These are phyloP conservation scores for Aspergillus taichungensis DNA, from an alignment of 495 filamentous ascomycete genomes.

Conservation along the genomic window DNA sequence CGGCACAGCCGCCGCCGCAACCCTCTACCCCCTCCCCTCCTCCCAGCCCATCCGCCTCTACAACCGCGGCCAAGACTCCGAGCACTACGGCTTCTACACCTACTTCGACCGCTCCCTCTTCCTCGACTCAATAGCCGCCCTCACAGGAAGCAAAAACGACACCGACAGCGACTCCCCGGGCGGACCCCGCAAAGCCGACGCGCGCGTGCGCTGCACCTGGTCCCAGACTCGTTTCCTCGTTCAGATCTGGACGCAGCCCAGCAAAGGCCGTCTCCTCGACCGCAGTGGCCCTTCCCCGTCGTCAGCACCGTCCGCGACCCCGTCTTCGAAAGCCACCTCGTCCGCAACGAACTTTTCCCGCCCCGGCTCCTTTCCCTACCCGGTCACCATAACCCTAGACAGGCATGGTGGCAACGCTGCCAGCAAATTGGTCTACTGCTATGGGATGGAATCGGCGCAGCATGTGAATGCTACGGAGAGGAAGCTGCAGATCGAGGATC, in stretches of 20 bases:
- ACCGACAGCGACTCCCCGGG: conserved; percentile 52
- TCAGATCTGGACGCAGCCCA: conserved; percentile 70
- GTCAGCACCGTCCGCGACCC: conserved; percentile 16
- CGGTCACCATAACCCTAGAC: conserved; percentile 72
- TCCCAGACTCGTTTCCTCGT: conserved; percentile 77
- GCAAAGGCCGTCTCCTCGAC: conserved; percentile 8
- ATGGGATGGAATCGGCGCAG: conserved; percentile 44
- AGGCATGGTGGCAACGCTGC: conserved; percentile 60
- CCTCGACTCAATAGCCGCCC: conserved; percentile 44
- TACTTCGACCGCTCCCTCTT: conserved; percentile 89
- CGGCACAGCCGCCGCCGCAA: conserved; percentile 61
- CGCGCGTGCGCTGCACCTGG: conserved; percentile 70
- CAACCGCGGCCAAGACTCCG: conserved; percentile 65
- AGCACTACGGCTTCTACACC: conserved; percentile 91
- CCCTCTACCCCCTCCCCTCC: conserved; percentile 53
- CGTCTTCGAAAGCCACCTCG: no score
- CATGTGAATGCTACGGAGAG: conserved; percentile 43
- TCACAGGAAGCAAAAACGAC: conserved; percentile 24
- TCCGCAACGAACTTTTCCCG: conserved; percentile 42
- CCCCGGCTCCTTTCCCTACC: conserved; percentile 79
- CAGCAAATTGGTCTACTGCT: conserved; percentile 64
- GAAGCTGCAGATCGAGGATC: conserved; percentile 49
- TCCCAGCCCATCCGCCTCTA: conserved; percentile 81
- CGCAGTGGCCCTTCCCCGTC: conserved; percentile 17
- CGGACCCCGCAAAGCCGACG: conserved; percentile 49